phyloP scores from a whole-genome alignment of 352 stramenopile species.

The Globisporangium echinulatum region DNA sequence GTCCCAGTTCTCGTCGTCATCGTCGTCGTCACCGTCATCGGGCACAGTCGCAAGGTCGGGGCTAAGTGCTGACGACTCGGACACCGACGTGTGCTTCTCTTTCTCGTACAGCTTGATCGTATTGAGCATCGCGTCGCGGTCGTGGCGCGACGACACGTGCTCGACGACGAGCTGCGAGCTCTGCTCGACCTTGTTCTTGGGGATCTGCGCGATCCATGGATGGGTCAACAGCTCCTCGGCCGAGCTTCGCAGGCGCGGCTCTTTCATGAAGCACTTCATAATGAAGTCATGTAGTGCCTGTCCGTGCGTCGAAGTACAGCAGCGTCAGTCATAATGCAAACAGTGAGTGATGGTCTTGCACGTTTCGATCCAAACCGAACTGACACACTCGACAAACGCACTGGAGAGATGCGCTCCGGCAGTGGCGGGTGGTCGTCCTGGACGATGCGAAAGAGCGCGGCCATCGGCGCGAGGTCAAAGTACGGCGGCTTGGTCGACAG shows the following conservation, averaged over 20 bases:
- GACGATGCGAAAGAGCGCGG: conserved; percentile 90
- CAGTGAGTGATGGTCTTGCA: no score
- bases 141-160: conserved; percentile 67
- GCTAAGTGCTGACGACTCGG: background rate
- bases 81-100: conserved; percentile 15
- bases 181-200: conserved; percentile 84
- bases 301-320: no score
- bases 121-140: conserved; percentile 76
- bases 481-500: conserved; percentile 91
- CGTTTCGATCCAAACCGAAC: background rate
- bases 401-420: conserved; percentile 82
- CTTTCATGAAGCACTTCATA: conserved; percentile 91
- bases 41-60: background rate
- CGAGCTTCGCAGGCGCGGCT: conserved; percentile 72
- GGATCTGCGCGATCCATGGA: conserved; percentile 88
- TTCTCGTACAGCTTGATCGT: conserved; percentile 85
- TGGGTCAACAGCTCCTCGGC: conserved; percentile 83
- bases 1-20: conserved; percentile 73
- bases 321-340: background rate
- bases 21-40: conserved; percentile 26
- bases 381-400: conserved; percentile 13
- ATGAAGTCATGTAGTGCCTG: conserved; percentile 89
- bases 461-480: conserved; percentile 89
- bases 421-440: conserved; percentile 90
- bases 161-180: conserved; percentile 76